Evolutionary conservation across 1,284 basidiomycete genomes (phyloP), one percentile per base, ranked within the genome.

Genomic region (Abortiporus biennis): DNA sequence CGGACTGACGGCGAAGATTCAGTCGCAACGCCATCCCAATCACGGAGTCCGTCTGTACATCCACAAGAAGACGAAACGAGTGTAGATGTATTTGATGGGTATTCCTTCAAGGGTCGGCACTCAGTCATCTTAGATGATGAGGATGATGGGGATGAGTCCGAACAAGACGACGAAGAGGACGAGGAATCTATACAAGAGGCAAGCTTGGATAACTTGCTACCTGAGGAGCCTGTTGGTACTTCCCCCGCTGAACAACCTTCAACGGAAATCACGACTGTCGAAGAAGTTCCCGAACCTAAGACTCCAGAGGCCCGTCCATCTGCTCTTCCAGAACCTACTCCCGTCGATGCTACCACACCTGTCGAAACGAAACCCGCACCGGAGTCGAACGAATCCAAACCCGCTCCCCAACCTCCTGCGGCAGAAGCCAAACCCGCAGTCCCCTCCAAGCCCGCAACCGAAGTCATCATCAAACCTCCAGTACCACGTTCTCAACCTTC

Each of bases 71-170:
- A 77, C 19, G 74, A 82, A 15, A 29, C 27, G 9, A 63, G 61
- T 11, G 67, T 79, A 13, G 86, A 89, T 57, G 78, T 90, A 15
- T 92, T 91, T 55, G 89, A 91, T 62, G 88, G 87, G 11, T 92
- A 92, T 60, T 90, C 85, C 24, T 92, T 88, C 72, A 90, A 91
- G 63, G 89, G 85, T 9, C 71, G 86, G 22, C 72, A 89, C 61
- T 88, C 87, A 3, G 71, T 90, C 42, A 67, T 88, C 46, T 64
- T 89, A 37, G 85, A 86, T 46, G 80, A 78, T 30, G 80, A 80
- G 8, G 78, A 76, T 3, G 74, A 66, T 34, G 68, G 67, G 31
- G 68, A 66, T 11, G 66, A 65, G 48, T 56, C 61, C 36, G 59
- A 61, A 24, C 61, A 56, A 36, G 67, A 67, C 27, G 59, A 58